Evolutionary conservation across 2,329 filamentous ascomycete genomes (phyloP), one percentile per base, ranked within the genome.

Genomic region (Scopulariopsis brevicaulis): DNA sequence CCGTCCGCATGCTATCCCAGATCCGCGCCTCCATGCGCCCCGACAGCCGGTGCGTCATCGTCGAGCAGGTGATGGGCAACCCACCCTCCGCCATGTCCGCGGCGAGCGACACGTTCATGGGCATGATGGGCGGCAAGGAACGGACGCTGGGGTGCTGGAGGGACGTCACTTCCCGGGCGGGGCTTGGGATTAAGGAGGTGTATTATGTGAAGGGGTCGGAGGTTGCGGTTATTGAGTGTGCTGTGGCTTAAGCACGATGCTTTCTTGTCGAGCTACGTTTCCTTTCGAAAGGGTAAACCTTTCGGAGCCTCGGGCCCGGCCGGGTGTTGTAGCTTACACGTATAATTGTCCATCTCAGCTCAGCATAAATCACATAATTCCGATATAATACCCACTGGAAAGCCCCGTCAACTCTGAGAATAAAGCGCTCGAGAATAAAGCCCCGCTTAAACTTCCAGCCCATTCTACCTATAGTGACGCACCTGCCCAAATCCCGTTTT

Each of bases 31-130:
- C 70, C 10, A 66, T 72, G 65, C 12, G 15, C 28, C 15, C 35
- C 32, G 69, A 72, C 52, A 71, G 70, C 61, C 64, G 63, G 24
- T 60, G 71, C 1, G 63, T 72, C 11, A 66, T 73, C 18, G 64
- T 67, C 15, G 70, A 72, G 60, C 62, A 66, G 40, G 60, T 72
- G n/a, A 57, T 68, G 43, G 62, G 58, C 11, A 64, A 64, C 52
- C 66, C 65, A 14, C 67, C 69, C 1, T 60, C 63, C 18, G 56
- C 58, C 5, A 59, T 64, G 25, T 63, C 64, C 1, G 60, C 65
- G 1, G 62, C 63, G 24, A 63, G 65, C 14, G 70, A 72, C 59
- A 61, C 71, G 22, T 60, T 65, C 43, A 69, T 71, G 69, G 35
- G 65, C 55, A 62, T 61, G 7, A 61, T 69, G 22, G 68, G 67